Evolutionary conservation across 257 asterid species (phyloP).

Genomic region (Salvia miltiorrhiza): DNA sequence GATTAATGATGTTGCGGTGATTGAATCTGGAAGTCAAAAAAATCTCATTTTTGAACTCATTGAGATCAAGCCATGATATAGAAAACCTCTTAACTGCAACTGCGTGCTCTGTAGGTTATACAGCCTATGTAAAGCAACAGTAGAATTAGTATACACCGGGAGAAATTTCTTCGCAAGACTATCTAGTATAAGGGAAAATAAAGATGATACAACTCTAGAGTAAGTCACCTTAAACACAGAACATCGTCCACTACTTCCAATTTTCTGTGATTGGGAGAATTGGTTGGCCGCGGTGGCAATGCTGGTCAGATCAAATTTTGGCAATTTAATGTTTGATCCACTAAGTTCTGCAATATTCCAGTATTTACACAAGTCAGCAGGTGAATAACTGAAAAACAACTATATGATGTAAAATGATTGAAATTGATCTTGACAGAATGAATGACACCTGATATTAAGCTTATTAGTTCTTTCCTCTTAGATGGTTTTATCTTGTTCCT

Average conservation of each 20-base stretch:
- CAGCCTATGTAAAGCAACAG: not conserved
- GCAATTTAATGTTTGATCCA: not conserved
- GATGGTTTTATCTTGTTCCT: too few species aligned
- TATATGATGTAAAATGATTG: too few species aligned
- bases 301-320: not conserved
- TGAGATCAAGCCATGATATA: not conserved
- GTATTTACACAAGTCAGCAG: too few species aligned
- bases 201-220: not conserved
- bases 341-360: not conserved
- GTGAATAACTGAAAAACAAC: too few species aligned
- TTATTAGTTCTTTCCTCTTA: too few species aligned
- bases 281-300: not conserved
- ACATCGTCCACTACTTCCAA: not conserved
- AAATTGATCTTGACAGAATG: too few species aligned
- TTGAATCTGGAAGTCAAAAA: not conserved
- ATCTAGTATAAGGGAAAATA: not conserved
- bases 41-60: not conserved
- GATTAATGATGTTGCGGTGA: not conserved
- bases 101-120: not conserved
- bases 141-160: too few species aligned
- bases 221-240: not conserved
- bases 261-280: not conserved
- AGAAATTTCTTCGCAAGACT: not conserved
- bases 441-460: too few species aligned
- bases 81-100: not conserved